Conservation (phyloP, 805 yeast species). For the Sungouiozyma ichnusensis region DNA sequence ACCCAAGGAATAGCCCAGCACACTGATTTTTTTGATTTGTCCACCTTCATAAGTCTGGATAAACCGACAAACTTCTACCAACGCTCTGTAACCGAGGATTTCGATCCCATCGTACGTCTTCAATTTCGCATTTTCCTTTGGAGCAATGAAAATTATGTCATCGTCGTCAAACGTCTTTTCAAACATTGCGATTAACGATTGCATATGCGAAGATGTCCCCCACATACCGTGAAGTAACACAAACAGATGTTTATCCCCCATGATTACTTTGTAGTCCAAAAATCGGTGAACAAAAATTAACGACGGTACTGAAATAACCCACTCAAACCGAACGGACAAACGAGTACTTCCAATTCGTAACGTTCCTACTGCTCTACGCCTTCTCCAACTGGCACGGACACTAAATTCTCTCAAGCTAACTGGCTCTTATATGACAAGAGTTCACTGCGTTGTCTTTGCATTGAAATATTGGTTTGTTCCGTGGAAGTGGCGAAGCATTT, state of each 20-base stretch:
- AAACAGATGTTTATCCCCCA: slow-evolving; percentile 41
- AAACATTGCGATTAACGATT: slow-evolving; percentile 36
- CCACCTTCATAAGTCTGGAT: slow-evolving; percentile 27
- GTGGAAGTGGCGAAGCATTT: background rate
- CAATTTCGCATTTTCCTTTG: slow-evolving; percentile 53
- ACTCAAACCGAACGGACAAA: no score
- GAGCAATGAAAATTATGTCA: slow-evolving; percentile 38
- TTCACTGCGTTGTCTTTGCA: background rate
- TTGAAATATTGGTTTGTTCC: background rate
- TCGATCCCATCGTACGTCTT: slow-evolving; percentile 81
- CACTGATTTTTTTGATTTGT: slow-evolving; percentile 41
- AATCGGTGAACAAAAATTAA: no score
- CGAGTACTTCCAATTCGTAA: no score
- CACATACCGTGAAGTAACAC: slow-evolving; percentile 72
- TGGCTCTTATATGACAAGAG: no score
- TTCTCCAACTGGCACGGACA: no score
- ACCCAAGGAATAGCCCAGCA: slow-evolving; percentile 84
- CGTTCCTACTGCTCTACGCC: no score
- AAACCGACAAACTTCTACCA: slow-evolving; percentile 50
- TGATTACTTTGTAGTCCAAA: no score
- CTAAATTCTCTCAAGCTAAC: no score
- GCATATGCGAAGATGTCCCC: slow-evolving; percentile 56
- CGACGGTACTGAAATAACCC: no score
- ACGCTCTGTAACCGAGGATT: slow-evolving; percentile 56
- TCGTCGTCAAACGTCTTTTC: slow-evolving; percentile 31